Evolutionary conservation across 108 stramenopile genomes (phyloP).

Genomic region (Schizochytrium sp.): DNA sequence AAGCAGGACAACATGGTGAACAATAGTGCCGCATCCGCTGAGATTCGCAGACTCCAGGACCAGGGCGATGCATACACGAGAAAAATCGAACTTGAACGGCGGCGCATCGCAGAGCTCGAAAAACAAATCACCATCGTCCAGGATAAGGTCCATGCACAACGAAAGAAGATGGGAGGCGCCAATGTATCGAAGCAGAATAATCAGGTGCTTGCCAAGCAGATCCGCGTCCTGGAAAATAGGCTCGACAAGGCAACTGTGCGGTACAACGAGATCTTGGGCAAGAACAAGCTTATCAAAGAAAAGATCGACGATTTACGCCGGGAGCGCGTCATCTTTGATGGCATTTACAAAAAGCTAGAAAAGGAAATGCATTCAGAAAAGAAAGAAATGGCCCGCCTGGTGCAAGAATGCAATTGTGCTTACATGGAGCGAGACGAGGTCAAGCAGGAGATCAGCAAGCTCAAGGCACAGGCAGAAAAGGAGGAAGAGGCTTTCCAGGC

Average conservation of each 20-base stretch:
- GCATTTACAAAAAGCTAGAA: conserved; percentile 55
- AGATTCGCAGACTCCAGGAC: conserved; percentile 40
- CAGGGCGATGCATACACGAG: conserved; percentile 46
- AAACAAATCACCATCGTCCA: conserved; percentile 33
- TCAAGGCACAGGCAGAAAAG: conserved; percentile 45
- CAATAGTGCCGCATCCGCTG: conserved; percentile 17
- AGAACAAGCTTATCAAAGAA: conserved; percentile 46
- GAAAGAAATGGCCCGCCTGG: conserved; percentile 53
- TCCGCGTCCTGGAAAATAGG: conserved; percentile 46
- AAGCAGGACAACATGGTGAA: conserved; percentile 32
- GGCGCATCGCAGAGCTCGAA: conserved; percentile 43
- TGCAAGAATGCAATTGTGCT: conserved; percentile 46
- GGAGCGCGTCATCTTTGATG: conserved; percentile 53
- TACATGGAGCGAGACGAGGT: conserved; percentile 47
- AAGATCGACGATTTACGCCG: conserved; percentile 45
- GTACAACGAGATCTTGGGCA: conserved; percentile 47
- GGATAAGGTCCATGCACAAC: conserved; percentile 36
- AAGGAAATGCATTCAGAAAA: conserved; percentile 49
- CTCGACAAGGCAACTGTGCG: conserved; percentile 50
- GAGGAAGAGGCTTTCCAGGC: conserved; percentile 43
- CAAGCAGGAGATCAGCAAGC: conserved; percentile 36
- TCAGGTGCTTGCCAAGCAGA: conserved; percentile 49
- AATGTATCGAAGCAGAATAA: conserved; percentile 53
- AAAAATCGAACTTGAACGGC: conserved; percentile 45
- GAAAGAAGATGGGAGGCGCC: conserved; percentile 49